These are phyloP conservation scores for Mrakia hoshinonis DNA, from an alignment of 768 basidiomycete genomes.

Conservation along the genomic window DNA sequence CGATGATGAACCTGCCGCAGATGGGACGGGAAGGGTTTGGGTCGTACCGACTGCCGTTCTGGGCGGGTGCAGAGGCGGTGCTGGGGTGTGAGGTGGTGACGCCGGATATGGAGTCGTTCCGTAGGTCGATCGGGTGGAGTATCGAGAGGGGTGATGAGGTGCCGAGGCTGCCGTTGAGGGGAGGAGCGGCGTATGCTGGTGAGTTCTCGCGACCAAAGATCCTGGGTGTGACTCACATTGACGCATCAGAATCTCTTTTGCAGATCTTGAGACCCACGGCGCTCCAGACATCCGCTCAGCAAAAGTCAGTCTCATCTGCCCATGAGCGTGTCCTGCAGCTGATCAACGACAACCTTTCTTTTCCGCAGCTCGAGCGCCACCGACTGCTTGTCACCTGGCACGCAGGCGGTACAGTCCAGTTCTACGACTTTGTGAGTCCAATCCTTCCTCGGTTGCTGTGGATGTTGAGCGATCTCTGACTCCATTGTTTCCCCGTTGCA, in stretches of 20 bases:
- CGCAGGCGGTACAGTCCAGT: conserved; percentile 51
- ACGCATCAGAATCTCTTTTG: not conserved
- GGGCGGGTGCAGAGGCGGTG: conserved; percentile 37
- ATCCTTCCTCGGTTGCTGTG: too few relatives aligned
- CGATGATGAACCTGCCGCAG: conserved; percentile 28
- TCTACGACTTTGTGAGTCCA: conserved; percentile 24
- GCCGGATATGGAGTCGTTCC: conserved; percentile 46
- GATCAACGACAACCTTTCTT: not conserved
- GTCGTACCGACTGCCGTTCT: conserved; percentile 37
- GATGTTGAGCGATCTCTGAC: not conserved
- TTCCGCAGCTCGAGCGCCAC: conserved; percentile 45
- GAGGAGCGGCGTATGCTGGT: conserved; percentile 37
- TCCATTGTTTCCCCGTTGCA: not conserved
- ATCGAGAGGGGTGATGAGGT: conserved; percentile 44
- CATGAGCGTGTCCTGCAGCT: not conserved
- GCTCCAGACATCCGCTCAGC: conserved; percentile 46
- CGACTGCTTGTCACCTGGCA: conserved; percentile 60
- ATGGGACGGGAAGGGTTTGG: conserved; percentile 20
- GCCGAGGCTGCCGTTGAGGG: conserved; percentile 38
- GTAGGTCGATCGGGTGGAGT: conserved; percentile 44
- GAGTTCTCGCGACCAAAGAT: not conserved
- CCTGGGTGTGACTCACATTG: too few relatives aligned
- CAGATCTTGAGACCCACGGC: conserved; percentile 7
- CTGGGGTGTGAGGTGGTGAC: conserved; percentile 37
- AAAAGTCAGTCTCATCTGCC: conserved; percentile 45